Conservation (phyloP, 2,329 filamentous ascomycete species). For the Apiospora phragmitis region DNA sequence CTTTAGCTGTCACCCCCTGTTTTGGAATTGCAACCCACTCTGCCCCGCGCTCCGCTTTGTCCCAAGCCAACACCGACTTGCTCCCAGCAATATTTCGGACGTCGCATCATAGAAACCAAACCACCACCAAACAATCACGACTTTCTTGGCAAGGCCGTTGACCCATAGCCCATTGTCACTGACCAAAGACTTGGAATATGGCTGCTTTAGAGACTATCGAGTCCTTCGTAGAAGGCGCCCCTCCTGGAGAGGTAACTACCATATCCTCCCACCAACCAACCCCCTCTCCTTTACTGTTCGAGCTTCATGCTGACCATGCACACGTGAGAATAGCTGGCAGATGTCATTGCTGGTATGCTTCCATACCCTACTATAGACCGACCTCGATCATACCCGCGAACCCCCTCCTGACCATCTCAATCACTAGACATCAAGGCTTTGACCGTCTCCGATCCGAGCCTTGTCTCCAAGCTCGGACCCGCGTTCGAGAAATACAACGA, state of each 20-base stretch:
- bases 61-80: slow-evolving; percentile 5
- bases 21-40: slow-evolving; percentile 10
- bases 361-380: not conserved
- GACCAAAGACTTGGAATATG: slow-evolving; percentile 4
- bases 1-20: not conserved
- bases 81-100: slow-evolving; percentile 5
- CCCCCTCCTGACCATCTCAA: slow-evolving; percentile 15
- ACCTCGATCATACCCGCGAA: not conserved
- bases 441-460: slow-evolving; percentile 66
- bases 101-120: not conserved
- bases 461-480: slow-evolving; percentile 72
- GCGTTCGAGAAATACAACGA: slow-evolving; percentile 96
- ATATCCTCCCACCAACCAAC: slow-evolving; percentile 24
- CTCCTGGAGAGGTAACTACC: slow-evolving; percentile 83
- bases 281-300: slow-evolving; percentile 1
- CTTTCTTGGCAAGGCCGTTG: not conserved
- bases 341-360: slow-evolving; percentile 78
- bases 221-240: slow-evolving; percentile 90
- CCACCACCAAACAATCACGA: slow-evolving; percentile 3
- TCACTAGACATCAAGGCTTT: slow-evolving; percentile 82
- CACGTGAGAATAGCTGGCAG: slow-evolving; percentile 63
- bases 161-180: not conserved
- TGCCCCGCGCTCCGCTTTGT: slow-evolving; percentile 14
- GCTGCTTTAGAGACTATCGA: slow-evolving; percentile 62
- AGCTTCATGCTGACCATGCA: not conserved